These are phyloP conservation scores for Monilinia vaccinii-corymbosi DNA, from an alignment of 2,329 filamentous ascomycete species.

Conservation along the genomic window DNA sequence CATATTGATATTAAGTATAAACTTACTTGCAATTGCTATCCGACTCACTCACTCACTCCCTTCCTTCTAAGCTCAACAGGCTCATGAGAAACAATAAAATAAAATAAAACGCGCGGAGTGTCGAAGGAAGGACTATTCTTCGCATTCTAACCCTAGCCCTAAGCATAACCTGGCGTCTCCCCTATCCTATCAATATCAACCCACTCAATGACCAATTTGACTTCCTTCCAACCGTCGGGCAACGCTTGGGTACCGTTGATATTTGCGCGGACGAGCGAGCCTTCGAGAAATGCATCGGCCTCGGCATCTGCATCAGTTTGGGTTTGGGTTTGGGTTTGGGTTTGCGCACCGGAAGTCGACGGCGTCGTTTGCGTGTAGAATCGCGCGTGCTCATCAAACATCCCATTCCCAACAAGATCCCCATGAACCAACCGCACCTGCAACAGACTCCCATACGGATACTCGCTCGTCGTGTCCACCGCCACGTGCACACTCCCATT, in stretches of 20 bases:
- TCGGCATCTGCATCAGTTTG: too few relatives aligned
- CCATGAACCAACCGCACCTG: background rate
- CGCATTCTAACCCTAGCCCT: too few relatives aligned
- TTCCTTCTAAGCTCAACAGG: too few relatives aligned
- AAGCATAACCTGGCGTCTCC: background rate
- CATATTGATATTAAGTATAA: too few relatives aligned
- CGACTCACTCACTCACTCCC: too few relatives aligned
- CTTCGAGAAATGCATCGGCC: background rate
- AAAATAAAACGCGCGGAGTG: too few relatives aligned
- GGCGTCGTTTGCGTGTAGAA: background rate
- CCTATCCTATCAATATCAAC: constrained; percentile 24
- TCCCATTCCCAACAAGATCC: constrained; percentile 3
- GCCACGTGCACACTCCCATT: background rate
- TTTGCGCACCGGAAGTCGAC: background rate
- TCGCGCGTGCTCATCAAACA: background rate
- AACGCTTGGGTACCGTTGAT: background rate
- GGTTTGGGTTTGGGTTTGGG: too few relatives aligned
- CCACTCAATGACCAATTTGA: constrained; percentile 4
- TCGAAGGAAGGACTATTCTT: too few relatives aligned
- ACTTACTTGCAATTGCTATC: too few relatives aligned
- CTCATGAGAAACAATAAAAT: too few relatives aligned
- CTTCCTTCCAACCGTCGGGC: background rate
- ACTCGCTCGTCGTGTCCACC: background rate
- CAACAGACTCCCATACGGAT: background rate
- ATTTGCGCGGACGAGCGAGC: background rate